Conservation (phyloP, 306 rosid species). For the Oxytropis ochrocephala region DNA sequence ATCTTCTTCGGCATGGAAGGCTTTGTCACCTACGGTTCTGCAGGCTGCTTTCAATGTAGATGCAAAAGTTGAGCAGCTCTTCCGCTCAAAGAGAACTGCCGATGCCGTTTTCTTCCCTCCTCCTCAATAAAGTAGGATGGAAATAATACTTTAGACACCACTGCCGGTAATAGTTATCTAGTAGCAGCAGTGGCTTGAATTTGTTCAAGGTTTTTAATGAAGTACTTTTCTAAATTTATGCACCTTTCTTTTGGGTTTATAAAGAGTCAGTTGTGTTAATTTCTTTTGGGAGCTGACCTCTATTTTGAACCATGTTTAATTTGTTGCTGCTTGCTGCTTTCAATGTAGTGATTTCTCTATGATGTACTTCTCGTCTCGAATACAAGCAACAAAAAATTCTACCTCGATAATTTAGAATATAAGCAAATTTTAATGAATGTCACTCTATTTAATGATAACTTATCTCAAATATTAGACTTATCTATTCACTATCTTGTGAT, state of each 20-base stretch:
- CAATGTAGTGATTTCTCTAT: not conserved
- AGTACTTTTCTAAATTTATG: not conserved
- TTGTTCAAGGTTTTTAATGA: not conserved
- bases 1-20: constrained; percentile 75
- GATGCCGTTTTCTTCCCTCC: constrained; percentile 91
- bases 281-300: not conserved
- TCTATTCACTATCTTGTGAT: too few relatives aligned
- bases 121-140: constrained; percentile 32
- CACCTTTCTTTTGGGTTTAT: not conserved
- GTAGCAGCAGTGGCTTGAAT: not conserved
- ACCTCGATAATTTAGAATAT: too few relatives aligned
- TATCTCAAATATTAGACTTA: too few relatives aligned
- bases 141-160: not conserved
- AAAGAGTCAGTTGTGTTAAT: not conserved
- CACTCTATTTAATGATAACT: too few relatives aligned
- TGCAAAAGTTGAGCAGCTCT: constrained; percentile 42
- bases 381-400: too few relatives aligned
- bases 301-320: not conserved
- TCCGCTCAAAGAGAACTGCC: constrained; percentile 70
- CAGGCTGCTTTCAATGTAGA: constrained; percentile 77
- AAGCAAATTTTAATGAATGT: too few relatives aligned
- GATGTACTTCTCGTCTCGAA: too few relatives aligned
- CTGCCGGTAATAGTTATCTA: not conserved
- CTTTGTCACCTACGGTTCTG: constrained; percentile 58
- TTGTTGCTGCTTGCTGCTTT: not conserved